Conservation (phyloP, 2,329 filamentous ascomycete species). For the Phyllosticta citriasiana region DNA sequence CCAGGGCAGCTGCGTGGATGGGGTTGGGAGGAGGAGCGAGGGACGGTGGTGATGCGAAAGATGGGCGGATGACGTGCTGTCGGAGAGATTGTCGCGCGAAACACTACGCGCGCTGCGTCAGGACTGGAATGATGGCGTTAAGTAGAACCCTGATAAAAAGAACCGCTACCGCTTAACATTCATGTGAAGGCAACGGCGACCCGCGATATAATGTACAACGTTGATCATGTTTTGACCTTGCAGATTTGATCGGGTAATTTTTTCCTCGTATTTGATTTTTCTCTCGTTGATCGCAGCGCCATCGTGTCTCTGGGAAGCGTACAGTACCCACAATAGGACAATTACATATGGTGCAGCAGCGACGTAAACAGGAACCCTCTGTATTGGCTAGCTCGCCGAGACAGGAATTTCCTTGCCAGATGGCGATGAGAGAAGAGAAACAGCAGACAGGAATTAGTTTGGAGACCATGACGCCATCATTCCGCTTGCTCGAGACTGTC, state of each 20-base stretch:
- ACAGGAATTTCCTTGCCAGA: not conserved
- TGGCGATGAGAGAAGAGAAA: not conserved
- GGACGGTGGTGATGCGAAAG: not conserved
- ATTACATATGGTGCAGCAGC: not conserved
- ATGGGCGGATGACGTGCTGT: not conserved
- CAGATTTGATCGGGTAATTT: not conserved
- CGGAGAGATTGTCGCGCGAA: not conserved
- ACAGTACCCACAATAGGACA: not conserved
- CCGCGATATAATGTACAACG: not conserved
- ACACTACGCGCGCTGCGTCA: not conserved
- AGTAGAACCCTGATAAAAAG: no score
- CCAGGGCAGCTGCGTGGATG: not conserved
- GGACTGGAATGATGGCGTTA: not conserved
- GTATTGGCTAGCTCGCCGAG: not conserved
- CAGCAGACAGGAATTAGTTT: not conserved
- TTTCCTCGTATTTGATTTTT: not conserved
- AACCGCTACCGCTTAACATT: not conserved
- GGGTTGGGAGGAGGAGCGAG: not conserved
- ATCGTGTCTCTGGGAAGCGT: not conserved
- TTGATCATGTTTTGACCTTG: not conserved
- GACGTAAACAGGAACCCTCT: no score
- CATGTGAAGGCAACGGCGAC: not conserved
- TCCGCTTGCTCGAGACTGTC: not conserved
- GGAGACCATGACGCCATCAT: not conserved
- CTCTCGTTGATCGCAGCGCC: not conserved